These are phyloP conservation scores for Rhamnella rubrinervis DNA, from an alignment of 331 rosid species.

Conservation along the genomic window DNA sequence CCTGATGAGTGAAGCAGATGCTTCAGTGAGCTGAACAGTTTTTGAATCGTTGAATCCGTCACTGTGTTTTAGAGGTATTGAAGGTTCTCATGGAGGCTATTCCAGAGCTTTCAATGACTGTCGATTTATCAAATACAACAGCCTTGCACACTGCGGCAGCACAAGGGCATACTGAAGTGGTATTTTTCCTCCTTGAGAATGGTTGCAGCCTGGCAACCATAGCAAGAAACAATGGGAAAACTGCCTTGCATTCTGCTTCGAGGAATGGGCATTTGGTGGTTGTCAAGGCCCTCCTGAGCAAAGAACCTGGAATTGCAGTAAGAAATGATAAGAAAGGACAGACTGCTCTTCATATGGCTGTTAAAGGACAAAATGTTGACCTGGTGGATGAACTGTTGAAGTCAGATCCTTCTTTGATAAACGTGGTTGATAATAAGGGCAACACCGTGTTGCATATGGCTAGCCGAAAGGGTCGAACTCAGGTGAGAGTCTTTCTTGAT, in stretches of 20 bases:
- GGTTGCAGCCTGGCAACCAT: slow-evolving; percentile 46
- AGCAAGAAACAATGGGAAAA: slow-evolving; percentile 72
- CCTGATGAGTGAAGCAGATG: neutral
- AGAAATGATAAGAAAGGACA: slow-evolving; percentile 73
- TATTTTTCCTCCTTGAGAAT: slow-evolving; percentile 53
- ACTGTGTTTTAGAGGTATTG: slow-evolving; percentile 51
- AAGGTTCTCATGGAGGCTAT: slow-evolving; percentile 60
- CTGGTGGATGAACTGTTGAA: slow-evolving; percentile 56
- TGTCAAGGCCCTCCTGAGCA: slow-evolving; percentile 52
- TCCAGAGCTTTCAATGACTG: slow-evolving; percentile 70
- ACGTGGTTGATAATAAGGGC: slow-evolving; percentile 63
- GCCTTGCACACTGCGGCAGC: slow-evolving; percentile 81
- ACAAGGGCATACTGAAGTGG: slow-evolving; percentile 65
- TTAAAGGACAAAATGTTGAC: slow-evolving; percentile 69
- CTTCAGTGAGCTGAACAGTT: neutral
- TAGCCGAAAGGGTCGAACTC: slow-evolving; percentile 57
- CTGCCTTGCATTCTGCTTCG: slow-evolving; percentile 77
- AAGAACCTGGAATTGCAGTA: slow-evolving; percentile 52
- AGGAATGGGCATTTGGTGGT: slow-evolving; percentile 68
- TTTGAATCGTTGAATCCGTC: slow-evolving; percentile 7
- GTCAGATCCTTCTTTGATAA: slow-evolving; percentile 44
- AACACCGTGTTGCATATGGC: slow-evolving; percentile 74
- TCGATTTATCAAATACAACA: slow-evolving; percentile 69
- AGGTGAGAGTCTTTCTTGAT: slow-evolving; percentile 36
- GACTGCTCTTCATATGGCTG: slow-evolving; percentile 87